Conservation (phyloP, 2,329 filamentous ascomycete species). For the Acephala macrosclerotiorum region DNA sequence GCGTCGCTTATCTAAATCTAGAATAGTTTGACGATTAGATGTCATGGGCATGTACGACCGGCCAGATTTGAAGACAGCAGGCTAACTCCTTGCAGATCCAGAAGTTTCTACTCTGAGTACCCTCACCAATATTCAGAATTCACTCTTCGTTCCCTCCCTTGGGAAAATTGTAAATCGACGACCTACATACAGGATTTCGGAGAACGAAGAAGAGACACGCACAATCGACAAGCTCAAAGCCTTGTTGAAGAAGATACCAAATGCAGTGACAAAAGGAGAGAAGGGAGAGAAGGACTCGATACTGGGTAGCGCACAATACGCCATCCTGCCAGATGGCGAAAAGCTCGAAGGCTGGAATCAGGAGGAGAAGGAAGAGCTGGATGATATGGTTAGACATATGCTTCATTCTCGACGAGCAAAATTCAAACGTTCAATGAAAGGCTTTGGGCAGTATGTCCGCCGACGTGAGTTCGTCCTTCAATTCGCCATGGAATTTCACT, state of each 20-base stretch:
- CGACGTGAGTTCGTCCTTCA: conserved; percentile 58
- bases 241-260: conserved; percentile 30
- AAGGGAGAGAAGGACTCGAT: conserved; percentile 51
- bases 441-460: conserved; percentile 79
- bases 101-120: conserved; percentile 85
- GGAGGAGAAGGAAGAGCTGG: conserved; percentile 76
- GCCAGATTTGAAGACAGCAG: background rate
- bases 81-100: conserved; percentile 65
- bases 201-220: conserved; percentile 25
- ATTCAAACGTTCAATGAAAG: conserved; percentile 80
- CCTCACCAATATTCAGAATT: conserved; percentile 88
- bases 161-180: conserved; percentile 76
- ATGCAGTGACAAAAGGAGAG: conserved; percentile 19
- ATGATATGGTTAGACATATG: conserved; percentile 89
- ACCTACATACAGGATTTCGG: conserved; percentile 34
- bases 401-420: conserved; percentile 80
- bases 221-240: conserved; percentile 36
- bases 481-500: background rate
- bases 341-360: conserved; percentile 77
- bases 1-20: too few relatives aligned
- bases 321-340: conserved; percentile 77
- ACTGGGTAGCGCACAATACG: conserved; percentile 74
- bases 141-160: conserved; percentile 82
- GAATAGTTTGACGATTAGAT: too few relatives aligned
- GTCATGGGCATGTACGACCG: conserved; percentile 62